phyloP scores from a whole-genome alignment of 345 rosid genomes.

The Aquilaria yunnanensis region DNA sequence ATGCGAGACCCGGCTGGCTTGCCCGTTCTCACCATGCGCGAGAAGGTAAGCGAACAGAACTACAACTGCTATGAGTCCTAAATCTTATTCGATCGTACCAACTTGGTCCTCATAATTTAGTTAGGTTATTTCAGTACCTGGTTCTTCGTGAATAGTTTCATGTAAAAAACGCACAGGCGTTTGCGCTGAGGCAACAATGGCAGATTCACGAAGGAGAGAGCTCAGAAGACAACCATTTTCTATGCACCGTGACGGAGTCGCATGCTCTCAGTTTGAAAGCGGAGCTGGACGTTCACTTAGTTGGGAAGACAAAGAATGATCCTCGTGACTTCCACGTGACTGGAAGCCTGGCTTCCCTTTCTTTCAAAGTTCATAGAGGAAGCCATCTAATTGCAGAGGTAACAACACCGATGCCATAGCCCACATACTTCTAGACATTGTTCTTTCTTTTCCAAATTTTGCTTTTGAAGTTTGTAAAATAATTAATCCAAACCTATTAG shows the following conservation, averaged over 20 bases:
- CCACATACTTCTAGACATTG: neutral
- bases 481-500: too few relatives aligned
- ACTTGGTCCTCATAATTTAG: neutral
- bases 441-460: neutral
- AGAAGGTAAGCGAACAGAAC: constrained; percentile 28
- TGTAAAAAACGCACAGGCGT: constrained; percentile 4
- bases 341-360: constrained; percentile 25
- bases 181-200: constrained; percentile 19
- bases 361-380: constrained; percentile 25
- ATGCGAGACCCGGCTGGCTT: constrained; percentile 48
- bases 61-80: neutral
- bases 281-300: constrained; percentile 30
- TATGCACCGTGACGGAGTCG: constrained; percentile 27
- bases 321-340: constrained; percentile 25
- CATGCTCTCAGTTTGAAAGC: constrained; percentile 33
- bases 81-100: constrained; percentile 6
- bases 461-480: too few relatives aligned
- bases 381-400: constrained; percentile 34
- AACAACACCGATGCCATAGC: neutral
- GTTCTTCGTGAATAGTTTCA: constrained; percentile 6
- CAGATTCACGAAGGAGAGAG: constrained; percentile 24
- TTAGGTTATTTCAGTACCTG: neutral
- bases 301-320: constrained; percentile 8
- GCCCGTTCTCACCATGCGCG: constrained; percentile 45
- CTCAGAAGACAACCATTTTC: neutral